Base-by-base conservation (phyloP, 495 filamentous ascomycete genomes). In the Aspergillus steynii region DNA sequence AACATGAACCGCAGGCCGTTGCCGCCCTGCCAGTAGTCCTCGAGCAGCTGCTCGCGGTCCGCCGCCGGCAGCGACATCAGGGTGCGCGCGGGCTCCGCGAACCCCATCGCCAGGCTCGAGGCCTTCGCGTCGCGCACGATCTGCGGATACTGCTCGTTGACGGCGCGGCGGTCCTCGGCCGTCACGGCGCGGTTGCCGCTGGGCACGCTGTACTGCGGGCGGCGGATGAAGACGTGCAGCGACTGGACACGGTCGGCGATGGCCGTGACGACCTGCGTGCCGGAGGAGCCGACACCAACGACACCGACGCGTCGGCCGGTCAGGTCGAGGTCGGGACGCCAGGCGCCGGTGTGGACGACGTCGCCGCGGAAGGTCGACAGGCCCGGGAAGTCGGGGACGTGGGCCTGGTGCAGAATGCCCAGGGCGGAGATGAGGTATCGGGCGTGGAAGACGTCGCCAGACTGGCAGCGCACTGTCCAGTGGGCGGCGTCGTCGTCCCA, bases 191-290 rank as follows among this genome's bases (percentile, higher is more conserved):
- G 12, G 58, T 85, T 76, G 2, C 68, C 63, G 76, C 80, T 81
- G 1, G 77, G 80, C 6, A 85, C 67, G 14, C 68, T 70, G 32
- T 80, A 76, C 56, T 84, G 82, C 1, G 83, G 78, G 0, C 73
- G 76, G 1, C 82, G 69, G 58, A 81, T 75, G 64, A 82, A 82
- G 4, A 78, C 74, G 2, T 74, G 80, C 5, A 82, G 66, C 25
- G 68, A 56, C 15, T 58, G 58, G 2, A 71, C 82, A 5, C 59
- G 53, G 46, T 64, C 64, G 4, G 71, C 78, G 27, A 72, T 34
- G 0, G 62, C 55, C 1, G 57, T 60, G 26, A 68, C 71, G 12
- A 76, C 62, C 64, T 85, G 82, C 12, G 82, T 68, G 3, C 74
- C 79, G 2, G 77, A 74, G 1, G 78, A 67, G 0, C 82, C 82